Evolutionary conservation across 371 early-diverging fungal species (phyloP), one percentile per base, ranked within the genome.

Genomic region (Basidiobolus meristosporus): DNA sequence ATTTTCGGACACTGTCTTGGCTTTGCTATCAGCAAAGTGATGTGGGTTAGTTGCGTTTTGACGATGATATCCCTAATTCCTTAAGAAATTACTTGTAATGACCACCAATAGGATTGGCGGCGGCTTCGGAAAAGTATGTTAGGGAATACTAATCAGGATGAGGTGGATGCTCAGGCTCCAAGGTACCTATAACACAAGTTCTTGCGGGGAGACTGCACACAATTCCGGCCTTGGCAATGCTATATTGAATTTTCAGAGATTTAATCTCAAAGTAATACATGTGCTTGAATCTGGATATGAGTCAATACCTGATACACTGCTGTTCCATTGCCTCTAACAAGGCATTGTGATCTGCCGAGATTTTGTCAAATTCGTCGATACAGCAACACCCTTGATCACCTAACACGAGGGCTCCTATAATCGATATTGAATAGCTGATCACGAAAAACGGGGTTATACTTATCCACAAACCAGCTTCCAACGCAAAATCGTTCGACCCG

Each of bases 271-370:
- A n/a, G n/a, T n/a, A n/a, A n/a, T n/a, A n/a, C n/a, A 20, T 14
- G 19, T 14, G n/a, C n/a, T 15, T 14, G 44, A 26, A 12, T 18
- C 9, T 26, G 26, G 26, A 26, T 26, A 26, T 5, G 3, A 5
- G 26, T 9, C 3, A 26, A 9, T 26, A 26, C 26, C 26, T 85
- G 49, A 98, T 96, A 3, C 98, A 98, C 52, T 98, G 98, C 60
- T 99, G 99, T 62, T 98, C 98, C 98, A 99, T 99, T 12, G 99
- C 99, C 69, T 99, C 99, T 62, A 98, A 92, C 43, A 99, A 92
- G n/a, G 98, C 97, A 5, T 97, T 95, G 45, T 97, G 75, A 56
- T 99, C 99, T 49, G 87, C 87, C 36, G 95, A 90, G 98, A 98
- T 98, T 68, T 98, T 99, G 61, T 98, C 99, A 65, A 99, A 98